Conservation (phyloP, 495 filamentous ascomycete species). For the Astrocystis sublimbata region DNA sequence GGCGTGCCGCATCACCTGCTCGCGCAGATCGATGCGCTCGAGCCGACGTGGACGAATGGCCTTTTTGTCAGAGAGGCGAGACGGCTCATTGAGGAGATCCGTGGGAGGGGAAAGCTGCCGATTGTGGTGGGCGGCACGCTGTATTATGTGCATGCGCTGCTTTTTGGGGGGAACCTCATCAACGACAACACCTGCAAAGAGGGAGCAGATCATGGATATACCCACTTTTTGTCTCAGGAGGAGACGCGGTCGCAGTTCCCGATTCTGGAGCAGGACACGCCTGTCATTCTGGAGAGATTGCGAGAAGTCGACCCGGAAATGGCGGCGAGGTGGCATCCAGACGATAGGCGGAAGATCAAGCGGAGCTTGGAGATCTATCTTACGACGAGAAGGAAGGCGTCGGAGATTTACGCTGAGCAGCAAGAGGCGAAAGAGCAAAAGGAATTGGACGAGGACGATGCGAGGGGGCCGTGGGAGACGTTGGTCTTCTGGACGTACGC, state of each 20-base stretch:
- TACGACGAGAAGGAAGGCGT: slow-evolving; percentile 73
- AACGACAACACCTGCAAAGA: slow-evolving; percentile 30
- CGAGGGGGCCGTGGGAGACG: slow-evolving; percentile 55
- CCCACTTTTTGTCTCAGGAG: slow-evolving; percentile 25
- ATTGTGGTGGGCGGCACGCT: slow-evolving; percentile 93
- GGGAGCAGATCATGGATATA: slow-evolving; percentile 5
- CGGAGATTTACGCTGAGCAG: slow-evolving; percentile 86
- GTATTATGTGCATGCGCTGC: slow-evolving; percentile 86
- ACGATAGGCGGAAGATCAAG: slow-evolving; percentile 84
- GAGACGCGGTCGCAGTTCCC: slow-evolving; percentile 57
- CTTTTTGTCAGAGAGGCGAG: slow-evolving; percentile 69
- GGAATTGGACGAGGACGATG: not conserved
- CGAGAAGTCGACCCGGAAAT: slow-evolving; percentile 82
- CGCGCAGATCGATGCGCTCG: slow-evolving; percentile 68
- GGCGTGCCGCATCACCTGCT: slow-evolving; percentile 89
- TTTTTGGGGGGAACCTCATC: slow-evolving; percentile 71
- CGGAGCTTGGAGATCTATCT: slow-evolving; percentile 89
- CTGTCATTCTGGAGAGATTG: slow-evolving; percentile 69
- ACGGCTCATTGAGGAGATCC: slow-evolving; percentile 74
- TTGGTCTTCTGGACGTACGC: slow-evolving; percentile 90
- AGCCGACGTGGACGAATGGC: slow-evolving; percentile 80
- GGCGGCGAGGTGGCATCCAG: slow-evolving; percentile 91
- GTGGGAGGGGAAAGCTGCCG: slow-evolving; percentile 71
- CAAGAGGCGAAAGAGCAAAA: slow-evolving; percentile 34
- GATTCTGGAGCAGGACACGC: slow-evolving; percentile 69